A percentile compares a stretch with the other conserved stretches of the same genome.
These are phyloP conservation scores for Botrytis galanthina DNA, from an alignment of 2,329 filamentous ascomycete species.

Conservation along the genomic window DNA sequence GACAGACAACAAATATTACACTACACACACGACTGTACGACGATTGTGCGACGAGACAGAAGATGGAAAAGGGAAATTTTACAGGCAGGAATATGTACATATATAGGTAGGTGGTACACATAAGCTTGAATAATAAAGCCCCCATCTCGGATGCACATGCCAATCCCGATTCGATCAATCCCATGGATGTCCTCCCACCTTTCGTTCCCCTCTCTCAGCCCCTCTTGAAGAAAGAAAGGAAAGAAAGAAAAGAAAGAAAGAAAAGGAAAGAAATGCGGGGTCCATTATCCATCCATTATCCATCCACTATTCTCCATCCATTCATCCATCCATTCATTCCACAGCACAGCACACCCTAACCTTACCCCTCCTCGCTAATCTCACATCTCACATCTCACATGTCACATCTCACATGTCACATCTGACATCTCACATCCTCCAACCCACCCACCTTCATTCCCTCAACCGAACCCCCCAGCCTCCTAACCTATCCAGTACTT, in stretches of 20 bases:
- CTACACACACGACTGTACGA: neutral
- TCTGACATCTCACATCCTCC: too few species aligned
- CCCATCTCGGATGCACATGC: too few species aligned
- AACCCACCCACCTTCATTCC: too few species aligned
- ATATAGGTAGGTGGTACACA: too few species aligned
- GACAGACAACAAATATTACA: neutral
- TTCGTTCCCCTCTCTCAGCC: neutral
- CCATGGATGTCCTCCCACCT: too few species aligned
- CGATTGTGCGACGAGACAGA: neutral
- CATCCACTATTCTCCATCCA: too few species aligned
- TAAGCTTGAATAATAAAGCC: neutral
- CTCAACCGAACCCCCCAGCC: too few species aligned
- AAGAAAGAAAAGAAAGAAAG: neutral
- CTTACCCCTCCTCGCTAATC: neutral
- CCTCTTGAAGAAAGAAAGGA: neutral
- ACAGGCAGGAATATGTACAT: neutral
- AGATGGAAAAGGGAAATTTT: too few species aligned
- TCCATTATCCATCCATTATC: neutral
- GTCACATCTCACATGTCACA: too few species aligned
- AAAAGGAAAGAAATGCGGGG: neutral
- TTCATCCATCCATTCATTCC: too few species aligned
- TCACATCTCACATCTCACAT: neutral
- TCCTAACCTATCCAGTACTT: too few species aligned
- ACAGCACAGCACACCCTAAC: neutral
- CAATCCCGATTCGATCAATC: neutral